Conservation (phyloP, 1,284 basidiomycete species). For the Meira miltonrushii region DNA sequence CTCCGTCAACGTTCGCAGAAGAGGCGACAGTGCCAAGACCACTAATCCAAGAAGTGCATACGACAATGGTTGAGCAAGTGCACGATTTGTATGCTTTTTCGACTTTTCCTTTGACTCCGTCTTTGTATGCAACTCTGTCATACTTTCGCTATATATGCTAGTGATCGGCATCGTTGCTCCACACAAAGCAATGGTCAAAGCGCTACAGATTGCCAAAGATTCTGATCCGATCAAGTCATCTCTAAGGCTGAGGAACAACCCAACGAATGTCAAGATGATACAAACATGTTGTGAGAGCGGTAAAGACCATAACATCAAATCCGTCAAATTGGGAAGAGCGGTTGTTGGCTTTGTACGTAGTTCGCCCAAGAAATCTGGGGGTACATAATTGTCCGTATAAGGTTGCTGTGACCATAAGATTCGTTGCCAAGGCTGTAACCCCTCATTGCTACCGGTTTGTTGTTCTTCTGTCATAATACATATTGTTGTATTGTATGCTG, state of each 20-base stretch:
- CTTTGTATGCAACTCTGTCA: not conserved
- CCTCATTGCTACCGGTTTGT: not conserved
- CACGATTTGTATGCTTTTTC: not conserved
- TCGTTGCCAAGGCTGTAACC: conserved; percentile 62
- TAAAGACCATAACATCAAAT: conserved; percentile 5
- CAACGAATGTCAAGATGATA: not conserved
- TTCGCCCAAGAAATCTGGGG: conserved; percentile 70
- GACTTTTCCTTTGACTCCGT: not conserved
- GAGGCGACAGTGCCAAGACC: conserved; percentile 81
- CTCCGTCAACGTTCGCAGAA: conserved; percentile 82
- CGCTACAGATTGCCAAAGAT: not conserved
- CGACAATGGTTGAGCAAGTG: conserved; percentile 7
- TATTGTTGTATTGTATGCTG: no score
- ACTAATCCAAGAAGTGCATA: conserved; percentile 70
- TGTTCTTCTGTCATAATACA: no score
- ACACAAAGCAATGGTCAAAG: not conserved
- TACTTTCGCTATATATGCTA: not conserved
- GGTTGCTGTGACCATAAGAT: conserved; percentile 76
- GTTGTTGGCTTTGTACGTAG: conserved; percentile 55
- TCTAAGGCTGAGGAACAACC: not conserved
- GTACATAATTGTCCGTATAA: conserved; percentile 80
- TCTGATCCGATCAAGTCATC: not conserved
- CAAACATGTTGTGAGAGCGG: conserved; percentile 13
- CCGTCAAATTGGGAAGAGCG: not conserved
- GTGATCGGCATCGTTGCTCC: not conserved